Evolutionary conservation across 2,329 filamentous ascomycete genomes (phyloP), one percentile per base, ranked within the genome.

Genomic region (Xylariales sp.): DNA sequence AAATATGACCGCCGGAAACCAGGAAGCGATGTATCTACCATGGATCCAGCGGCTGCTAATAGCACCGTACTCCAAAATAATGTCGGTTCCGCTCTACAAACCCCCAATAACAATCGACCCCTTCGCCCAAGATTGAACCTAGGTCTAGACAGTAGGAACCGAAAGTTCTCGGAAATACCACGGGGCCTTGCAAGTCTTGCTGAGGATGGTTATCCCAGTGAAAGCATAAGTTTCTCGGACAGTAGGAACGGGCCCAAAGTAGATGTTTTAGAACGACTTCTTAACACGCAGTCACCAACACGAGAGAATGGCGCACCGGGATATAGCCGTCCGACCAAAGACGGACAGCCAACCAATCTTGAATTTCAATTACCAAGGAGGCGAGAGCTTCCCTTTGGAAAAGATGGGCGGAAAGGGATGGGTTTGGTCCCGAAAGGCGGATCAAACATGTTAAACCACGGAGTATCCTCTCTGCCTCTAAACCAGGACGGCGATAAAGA

Each of bases 371-470:
- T 74, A 16, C 79, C 83, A 14, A 80, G 80, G 34, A 78, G 75
- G 46, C 81, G 83, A 65, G 77, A 80, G 46, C 76, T 85, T 28
- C 82, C 83, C 0, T 84, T 81, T 52, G 77, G 73, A 5, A 80
- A 78, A 56, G 60, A 69, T 28, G 62, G 60, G 4, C 49, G 59
- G 12, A 73, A 67, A 32, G 73, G 62, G 59, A 23, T 39, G 6
- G 60, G 18, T 30, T 65, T 64, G 41, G 39, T 52, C 12, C 30
- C 58, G 28, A 65, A 65, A 46, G 23, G 55, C 12, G 68, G 39
- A 18, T 50, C 65, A n/a, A 64, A 62, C 39, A 41, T 53, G 52
- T 34, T 56, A 30, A 69, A 53, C 8, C 18, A 62, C 14, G 68
- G 53, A 41, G 58, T 56, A 56, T 48, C 48, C 18, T 48, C 65